phyloP scores from a whole-genome alignment of 768 basidiomycete genomes.

The Chalciporus chontae region DNA sequence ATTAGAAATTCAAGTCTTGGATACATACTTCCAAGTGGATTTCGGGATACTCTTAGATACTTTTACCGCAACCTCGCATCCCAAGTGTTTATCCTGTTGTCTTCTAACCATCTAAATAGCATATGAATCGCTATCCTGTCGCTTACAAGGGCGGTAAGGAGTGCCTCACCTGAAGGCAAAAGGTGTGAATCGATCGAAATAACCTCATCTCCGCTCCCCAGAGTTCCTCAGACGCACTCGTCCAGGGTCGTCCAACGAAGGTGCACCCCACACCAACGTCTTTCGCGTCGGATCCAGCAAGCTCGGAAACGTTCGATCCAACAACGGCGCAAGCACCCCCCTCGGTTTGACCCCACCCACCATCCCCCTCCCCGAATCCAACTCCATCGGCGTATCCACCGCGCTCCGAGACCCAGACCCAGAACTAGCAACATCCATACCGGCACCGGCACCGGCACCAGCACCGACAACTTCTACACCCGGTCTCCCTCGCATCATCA shows the following conservation, averaged over 20 bases:
- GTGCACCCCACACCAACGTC: constrained; percentile 72
- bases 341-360: constrained; percentile 15
- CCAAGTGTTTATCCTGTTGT: neutral
- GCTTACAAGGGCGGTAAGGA: neutral
- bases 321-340: constrained; percentile 44
- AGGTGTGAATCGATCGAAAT: neutral
- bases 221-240: constrained; percentile 29
- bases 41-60: constrained; percentile 4
- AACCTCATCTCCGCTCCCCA: neutral
- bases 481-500: constrained; percentile 16
- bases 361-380: neutral
- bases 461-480: constrained; percentile 18
- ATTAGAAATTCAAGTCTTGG: neutral
- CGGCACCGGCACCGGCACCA: constrained; percentile 9
- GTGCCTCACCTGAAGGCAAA: neutral
- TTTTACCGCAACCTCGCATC: neutral
- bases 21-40: neutral
- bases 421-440: constrained; percentile 18
- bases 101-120: neutral
- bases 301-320: constrained; percentile 45
- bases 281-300: constrained; percentile 59
- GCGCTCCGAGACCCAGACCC: neutral
- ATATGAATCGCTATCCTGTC: neutral
- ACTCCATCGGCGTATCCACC: neutral
- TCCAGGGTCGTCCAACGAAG: constrained; percentile 60